Conservation (phyloP, 192 early-diverging fungal species). For the Umbelopsis sp. region DNA sequence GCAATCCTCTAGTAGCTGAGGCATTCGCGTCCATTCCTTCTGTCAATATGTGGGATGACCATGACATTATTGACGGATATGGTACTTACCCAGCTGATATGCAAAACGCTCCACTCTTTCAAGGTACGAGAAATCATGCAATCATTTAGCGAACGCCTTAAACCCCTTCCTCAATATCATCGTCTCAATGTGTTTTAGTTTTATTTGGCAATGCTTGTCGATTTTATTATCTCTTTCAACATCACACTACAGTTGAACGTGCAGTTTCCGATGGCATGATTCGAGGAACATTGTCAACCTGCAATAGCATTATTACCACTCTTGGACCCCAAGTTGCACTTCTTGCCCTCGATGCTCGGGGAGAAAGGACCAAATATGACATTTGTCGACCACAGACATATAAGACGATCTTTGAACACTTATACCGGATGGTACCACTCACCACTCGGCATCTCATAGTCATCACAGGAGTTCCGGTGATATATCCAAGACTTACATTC, state of each 20-base stretch:
- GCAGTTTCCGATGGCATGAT: slow-evolving; percentile 38
- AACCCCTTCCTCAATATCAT: too few relatives aligned
- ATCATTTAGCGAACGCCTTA: neutral
- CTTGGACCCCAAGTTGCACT: slow-evolving; percentile 66
- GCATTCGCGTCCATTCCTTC: slow-evolving; percentile 64
- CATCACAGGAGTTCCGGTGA: slow-evolving; percentile 70
- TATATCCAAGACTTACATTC: slow-evolving; percentile 70
- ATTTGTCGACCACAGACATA: slow-evolving; percentile 64
- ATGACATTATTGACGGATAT: slow-evolving; percentile 81
- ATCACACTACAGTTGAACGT: slow-evolving; percentile 61
- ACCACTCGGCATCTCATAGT: slow-evolving; percentile 67
- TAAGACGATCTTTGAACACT: slow-evolving; percentile 52
- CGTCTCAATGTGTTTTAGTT: neutral
- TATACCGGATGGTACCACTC: slow-evolving; percentile 43
- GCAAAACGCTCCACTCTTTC: slow-evolving; percentile 66
- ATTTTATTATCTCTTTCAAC: slow-evolving; percentile 83
- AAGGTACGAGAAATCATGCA: slow-evolving; percentile 37
- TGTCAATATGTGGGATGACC: slow-evolving; percentile 79
- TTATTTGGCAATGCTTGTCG: slow-evolving; percentile 65
- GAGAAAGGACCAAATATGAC: slow-evolving; percentile 63
- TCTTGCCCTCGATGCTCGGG: slow-evolving; percentile 72
- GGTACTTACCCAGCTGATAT: slow-evolving; percentile 79
- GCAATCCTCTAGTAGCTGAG: slow-evolving; percentile 23
- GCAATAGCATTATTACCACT: slow-evolving; percentile 61
- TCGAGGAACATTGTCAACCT: slow-evolving; percentile 23